A percentile compares a stretch with the other conserved stretches of the same genome.
Conservation (phyloP, 2,329 filamentous ascomycete genomes). For the Exophiala lecanii-corni region DNA sequence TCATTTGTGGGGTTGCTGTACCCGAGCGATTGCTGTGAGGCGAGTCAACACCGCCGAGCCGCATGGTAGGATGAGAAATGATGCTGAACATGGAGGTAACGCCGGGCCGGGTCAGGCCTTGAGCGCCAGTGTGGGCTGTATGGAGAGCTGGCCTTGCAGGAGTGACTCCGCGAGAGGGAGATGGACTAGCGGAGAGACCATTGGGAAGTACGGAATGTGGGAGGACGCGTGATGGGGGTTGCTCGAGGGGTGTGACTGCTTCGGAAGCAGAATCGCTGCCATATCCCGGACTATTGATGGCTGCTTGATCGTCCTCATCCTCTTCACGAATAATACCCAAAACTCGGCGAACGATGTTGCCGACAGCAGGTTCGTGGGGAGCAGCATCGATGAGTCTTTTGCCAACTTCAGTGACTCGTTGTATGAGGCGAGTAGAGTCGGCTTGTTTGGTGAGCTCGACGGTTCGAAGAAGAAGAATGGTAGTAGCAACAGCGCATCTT, state of each 20-base stretch:
- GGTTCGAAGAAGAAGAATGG: conserved; percentile 80
- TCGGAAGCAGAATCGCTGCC: conserved; percentile 55
- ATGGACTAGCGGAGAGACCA: conserved; percentile 10
- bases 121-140: conserved; percentile 57
- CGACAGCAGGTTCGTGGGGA: conserved; percentile 84
- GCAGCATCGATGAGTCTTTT: conserved; percentile 74
- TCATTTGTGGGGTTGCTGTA: conserved; percentile 30
- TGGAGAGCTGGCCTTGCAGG: conserved; percentile 57
- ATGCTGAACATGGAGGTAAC: conserved; percentile 81
- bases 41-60: conserved; percentile 29
- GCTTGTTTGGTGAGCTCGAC: conserved; percentile 76
- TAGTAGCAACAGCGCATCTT: conserved; percentile 85
- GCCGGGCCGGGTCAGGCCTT: conserved; percentile 36
- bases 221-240: conserved; percentile 3
- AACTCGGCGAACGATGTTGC: conserved; percentile 88
- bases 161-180: conserved; percentile 31
- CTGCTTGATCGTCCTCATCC: conserved; percentile 66
- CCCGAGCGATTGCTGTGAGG: conserved; percentile 33
- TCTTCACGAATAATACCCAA: conserved; percentile 89
- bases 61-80: conserved; percentile 61
- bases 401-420: conserved; percentile 74
- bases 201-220: conserved; percentile 8
- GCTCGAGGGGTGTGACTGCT: conserved; percentile 36
- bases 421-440: conserved; percentile 72
- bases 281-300: conserved; percentile 51